A percentile compares a stretch with the other conserved stretches of the same genome.
phyloP scores from a whole-genome alignment of 192 early-diverging fungal species.

The Coemansia umbellata region DNA sequence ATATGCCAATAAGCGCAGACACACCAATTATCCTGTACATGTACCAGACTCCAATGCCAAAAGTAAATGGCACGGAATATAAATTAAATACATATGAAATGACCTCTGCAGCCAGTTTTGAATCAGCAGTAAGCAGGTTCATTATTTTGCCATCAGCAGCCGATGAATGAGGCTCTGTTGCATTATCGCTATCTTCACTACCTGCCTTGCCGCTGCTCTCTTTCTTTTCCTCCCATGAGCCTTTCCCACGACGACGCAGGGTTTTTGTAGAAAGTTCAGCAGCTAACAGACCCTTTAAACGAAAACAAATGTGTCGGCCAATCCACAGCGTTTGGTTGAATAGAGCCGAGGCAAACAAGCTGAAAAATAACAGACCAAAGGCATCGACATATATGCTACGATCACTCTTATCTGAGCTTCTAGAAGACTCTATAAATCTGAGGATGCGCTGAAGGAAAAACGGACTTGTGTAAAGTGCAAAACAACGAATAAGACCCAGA shows the following conservation, averaged over 20 bases:
- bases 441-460: conserved; percentile 56
- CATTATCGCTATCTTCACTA: background rate
- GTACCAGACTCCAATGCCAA: conserved; percentile 62
- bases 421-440: conserved; percentile 41
- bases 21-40: conserved; percentile 74
- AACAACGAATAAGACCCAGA: conserved; percentile 24
- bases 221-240: conserved; percentile 37
- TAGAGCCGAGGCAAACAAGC: conserved; percentile 29
- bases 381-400: conserved; percentile 52
- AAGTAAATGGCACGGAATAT: conserved; percentile 60
- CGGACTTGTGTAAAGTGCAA: conserved; percentile 43
- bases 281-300: conserved; percentile 54
- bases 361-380: conserved; percentile 53
- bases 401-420: conserved; percentile 6
- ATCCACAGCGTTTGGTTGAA: conserved; percentile 58
- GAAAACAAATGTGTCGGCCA: conserved; percentile 61
- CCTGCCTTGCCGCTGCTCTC: too few species aligned
- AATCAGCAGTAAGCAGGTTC: conserved; percentile 70
- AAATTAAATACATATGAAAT: conserved; percentile 55
- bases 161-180: conserved; percentile 14
- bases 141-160: conserved; percentile 63
- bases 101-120: conserved; percentile 56
- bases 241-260: conserved; percentile 53
- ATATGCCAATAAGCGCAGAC: conserved; percentile 76
- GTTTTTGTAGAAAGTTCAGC: conserved; percentile 65